Evolutionary conservation across 2,329 filamentous ascomycete genomes (phyloP).

Genomic region (Nothophaeocryptopus gaeumannii): DNA sequence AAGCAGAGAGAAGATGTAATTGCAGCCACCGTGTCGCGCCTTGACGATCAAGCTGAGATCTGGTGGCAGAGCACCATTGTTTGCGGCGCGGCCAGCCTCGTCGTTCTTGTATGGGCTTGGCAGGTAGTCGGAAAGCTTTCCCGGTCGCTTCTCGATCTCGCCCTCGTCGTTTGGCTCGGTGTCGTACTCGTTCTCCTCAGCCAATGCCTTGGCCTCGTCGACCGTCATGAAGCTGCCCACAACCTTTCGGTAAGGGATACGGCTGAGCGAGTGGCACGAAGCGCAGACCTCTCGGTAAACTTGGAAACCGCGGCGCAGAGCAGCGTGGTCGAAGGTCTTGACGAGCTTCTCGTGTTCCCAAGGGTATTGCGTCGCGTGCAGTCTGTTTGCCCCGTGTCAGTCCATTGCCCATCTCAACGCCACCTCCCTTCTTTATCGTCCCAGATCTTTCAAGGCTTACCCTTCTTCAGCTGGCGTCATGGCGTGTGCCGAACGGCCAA

Average conservation of each 20-base stretch:
- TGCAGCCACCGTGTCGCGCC: conserved; percentile 92
- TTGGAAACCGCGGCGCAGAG: conserved; percentile 98
- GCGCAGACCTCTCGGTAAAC: conserved; percentile 99
- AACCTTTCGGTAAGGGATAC: conserved; percentile 88
- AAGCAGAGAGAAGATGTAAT: conserved; percentile 97
- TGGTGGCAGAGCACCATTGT: conserved; percentile 95
- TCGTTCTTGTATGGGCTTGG: conserved; percentile 97
- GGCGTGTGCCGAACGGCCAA: conserved; percentile 81
- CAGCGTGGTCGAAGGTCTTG: conserved; percentile 96
- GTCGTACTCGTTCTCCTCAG: conserved; percentile 98
- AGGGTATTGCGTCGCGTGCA: conserved; percentile 87
- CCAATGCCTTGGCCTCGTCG: conserved; percentile 94
- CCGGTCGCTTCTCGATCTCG: conserved; percentile 95
- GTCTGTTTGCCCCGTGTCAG: conserved; percentile 53
- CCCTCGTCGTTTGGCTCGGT: conserved; percentile 97
- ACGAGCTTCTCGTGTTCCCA: conserved; percentile 91
- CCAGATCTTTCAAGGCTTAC: conserved; percentile 56
- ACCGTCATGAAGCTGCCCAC: conserved; percentile 92
- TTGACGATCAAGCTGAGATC: conserved; percentile 98
- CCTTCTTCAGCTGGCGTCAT: conserved; percentile 95
- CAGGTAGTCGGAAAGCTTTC: conserved; percentile 98
- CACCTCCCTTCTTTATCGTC: neutral
- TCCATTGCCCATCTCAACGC: conserved; percentile 5
- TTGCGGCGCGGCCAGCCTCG: conserved; percentile 94
- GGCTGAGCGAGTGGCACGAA: conserved; percentile 92